Evolutionary conservation across 352 stramenopile species (phyloP).

Genomic region (Pythium myriotylum): DNA sequence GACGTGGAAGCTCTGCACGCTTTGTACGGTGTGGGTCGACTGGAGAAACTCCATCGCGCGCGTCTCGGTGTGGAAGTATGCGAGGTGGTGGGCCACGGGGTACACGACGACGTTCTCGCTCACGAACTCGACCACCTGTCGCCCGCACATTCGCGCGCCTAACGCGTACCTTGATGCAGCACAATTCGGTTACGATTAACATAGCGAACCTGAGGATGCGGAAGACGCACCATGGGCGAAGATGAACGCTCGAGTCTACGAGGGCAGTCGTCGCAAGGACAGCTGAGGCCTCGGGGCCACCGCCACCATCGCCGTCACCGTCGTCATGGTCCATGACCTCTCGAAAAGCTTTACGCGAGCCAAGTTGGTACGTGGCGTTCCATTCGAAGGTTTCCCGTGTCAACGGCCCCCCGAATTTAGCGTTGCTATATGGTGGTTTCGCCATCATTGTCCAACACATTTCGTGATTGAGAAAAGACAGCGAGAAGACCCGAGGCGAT

Average conservation of each 20-base stretch:
- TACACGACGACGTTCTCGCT: slow-evolving; percentile 63
- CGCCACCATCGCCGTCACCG: slow-evolving; percentile 7
- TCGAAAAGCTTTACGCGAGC: not conserved
- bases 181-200: not conserved
- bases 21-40: slow-evolving; percentile 48
- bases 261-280: not conserved
- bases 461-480: not conserved
- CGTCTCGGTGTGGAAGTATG: slow-evolving; percentile 60
- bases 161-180: slow-evolving; percentile 43
- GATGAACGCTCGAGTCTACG: slow-evolving; percentile 20
- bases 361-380: too few relatives aligned
- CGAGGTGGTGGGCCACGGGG: slow-evolving; percentile 65
- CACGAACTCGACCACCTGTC: slow-evolving; percentile 55
- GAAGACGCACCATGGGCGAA: slow-evolving; percentile 17
- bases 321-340: not conserved
- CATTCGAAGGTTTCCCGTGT: not conserved
- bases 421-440: not conserved
- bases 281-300: not conserved
- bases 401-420: too few relatives aligned
- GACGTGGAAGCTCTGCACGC: slow-evolving; percentile 68
- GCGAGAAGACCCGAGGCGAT: slow-evolving; percentile 28
- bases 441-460: not conserved
- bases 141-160: slow-evolving; percentile 27
- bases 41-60: slow-evolving; percentile 77
- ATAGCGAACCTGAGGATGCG: not conserved